Conservation (phyloP, 768 basidiomycete species). For the Rhodocollybia butyracea region DNA sequence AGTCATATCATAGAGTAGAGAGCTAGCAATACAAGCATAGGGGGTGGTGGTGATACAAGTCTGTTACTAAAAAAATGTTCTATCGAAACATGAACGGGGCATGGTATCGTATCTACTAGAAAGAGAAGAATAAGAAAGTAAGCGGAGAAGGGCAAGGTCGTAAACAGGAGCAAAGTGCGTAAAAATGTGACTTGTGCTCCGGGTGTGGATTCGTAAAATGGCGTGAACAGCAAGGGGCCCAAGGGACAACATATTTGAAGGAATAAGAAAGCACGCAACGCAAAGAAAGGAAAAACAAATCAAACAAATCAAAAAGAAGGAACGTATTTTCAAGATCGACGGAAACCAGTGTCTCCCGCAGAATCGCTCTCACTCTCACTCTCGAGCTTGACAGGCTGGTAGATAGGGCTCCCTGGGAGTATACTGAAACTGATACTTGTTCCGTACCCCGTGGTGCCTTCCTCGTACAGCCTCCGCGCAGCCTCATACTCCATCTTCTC, state of each 20-base stretch:
- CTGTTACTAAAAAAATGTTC: background rate
- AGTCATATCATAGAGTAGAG: background rate
- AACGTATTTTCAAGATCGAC: background rate
- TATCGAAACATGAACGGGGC: background rate
- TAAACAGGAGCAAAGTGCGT: background rate
- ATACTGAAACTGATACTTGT: conserved; percentile 84
- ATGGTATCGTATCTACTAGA: background rate
- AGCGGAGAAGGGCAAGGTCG: background rate
- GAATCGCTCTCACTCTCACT: conserved; percentile 71
- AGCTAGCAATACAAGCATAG: conserved; percentile 4
- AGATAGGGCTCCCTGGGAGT: conserved; percentile 64
- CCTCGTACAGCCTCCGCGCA: conserved; percentile 83
- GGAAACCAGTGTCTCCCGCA: conserved; percentile 17
- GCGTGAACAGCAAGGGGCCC: conserved; percentile 7
- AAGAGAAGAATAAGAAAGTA: background rate
- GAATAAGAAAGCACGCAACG: conserved; percentile 9
- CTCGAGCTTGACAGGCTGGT: conserved; percentile 60
- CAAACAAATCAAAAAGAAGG: conserved; percentile 17
- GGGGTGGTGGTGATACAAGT: conserved; percentile 6
- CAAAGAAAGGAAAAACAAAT: conserved; percentile 32
- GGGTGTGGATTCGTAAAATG: background rate
- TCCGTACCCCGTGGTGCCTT: conserved; percentile 65
- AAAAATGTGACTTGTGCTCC: background rate
- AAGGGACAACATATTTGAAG: conserved; percentile 2
- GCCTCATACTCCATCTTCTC: conserved; percentile 94